Evolutionary conservation across 345 rosid species (phyloP), one percentile per base, ranked within the genome.

Genomic region (Acer campestre): DNA sequence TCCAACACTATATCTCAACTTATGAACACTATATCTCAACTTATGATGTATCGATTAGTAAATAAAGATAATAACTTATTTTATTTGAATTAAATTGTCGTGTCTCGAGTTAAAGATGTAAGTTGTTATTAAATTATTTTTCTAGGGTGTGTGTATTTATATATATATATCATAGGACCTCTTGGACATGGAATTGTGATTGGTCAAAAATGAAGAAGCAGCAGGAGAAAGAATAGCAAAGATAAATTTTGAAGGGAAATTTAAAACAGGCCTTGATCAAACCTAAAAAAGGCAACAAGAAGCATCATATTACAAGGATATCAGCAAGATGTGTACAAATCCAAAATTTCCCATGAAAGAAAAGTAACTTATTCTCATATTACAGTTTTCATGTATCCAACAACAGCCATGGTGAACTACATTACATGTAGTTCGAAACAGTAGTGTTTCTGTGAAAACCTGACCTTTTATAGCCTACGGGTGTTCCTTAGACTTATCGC

Each of bases 401-500:
- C 61, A 8, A 61, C 27, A 68, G 64, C 61, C 80, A 70, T 61
- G 35, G 16, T 48, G 61, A 48, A 51, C 63, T 49, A 22, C 66
- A 61, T 35, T 35, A 35, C 38, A 35, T 35, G 38, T 10, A 61
- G 6, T 11, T 44, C 56, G 22, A 22, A 27, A 23, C 20, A 23
- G 14, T 44, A 14, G 9, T 73, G 55, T 40, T 73, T 53, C 27
- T 10, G 16, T 63, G 68, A 44, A 62, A 74, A 62, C 4, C 46
- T 46, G 6, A 63, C 22, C 23, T 29, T 48, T 31, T 11, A 42
- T 46, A 68, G 69, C 38, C 78, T 77, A 81, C 0, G 79, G 82
- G 18, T 79, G 78, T 35, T 75, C 77, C 58, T 84, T 83, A 0
- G 79, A 55, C 8, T 64, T 63, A 42, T 75, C 35, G 59, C 83